phyloP scores from a whole-genome alignment of 345 rosid species.

The Orychophragmus violaceus region DNA sequence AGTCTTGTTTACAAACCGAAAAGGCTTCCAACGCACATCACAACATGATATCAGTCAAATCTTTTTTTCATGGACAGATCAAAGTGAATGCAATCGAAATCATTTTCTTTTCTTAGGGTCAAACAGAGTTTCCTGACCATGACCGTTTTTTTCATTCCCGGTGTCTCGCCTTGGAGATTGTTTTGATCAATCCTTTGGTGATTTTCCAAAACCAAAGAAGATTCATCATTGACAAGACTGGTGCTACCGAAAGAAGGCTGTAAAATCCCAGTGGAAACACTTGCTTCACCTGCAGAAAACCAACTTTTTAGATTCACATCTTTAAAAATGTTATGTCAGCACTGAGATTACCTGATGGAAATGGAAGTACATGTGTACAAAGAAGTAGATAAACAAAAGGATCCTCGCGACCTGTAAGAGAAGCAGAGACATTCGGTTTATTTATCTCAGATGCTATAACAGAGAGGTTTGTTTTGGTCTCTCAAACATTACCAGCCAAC shows the following conservation, averaged over 20 bases:
- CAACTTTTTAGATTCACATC: neutral
- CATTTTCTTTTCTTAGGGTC: neutral
- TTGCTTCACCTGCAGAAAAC: slow-evolving; percentile 47
- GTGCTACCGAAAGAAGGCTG: slow-evolving; percentile 50
- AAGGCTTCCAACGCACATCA: neutral
- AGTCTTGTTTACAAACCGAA: neutral
- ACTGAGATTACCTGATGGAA: slow-evolving; percentile 58
- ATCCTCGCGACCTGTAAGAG: slow-evolving; percentile 58
- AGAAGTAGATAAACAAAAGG: slow-evolving; percentile 57
- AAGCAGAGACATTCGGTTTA: neutral
- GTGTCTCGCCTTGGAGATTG: slow-evolving; percentile 51
- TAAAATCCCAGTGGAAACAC: slow-evolving; percentile 68
- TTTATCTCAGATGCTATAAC: too few relatives aligned
- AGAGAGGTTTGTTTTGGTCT: too few relatives aligned
- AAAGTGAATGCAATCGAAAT: slow-evolving; percentile 10
- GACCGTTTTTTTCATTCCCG: slow-evolving; percentile 27
- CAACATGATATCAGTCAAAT: slow-evolving; percentile 7
- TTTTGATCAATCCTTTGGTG: slow-evolving; percentile 59
- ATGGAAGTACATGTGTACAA: slow-evolving; percentile 48
- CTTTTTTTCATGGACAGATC: neutral
- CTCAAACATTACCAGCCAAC: too few relatives aligned
- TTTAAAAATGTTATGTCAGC: neutral
- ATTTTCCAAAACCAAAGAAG: slow-evolving; percentile 76
- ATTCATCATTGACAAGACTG: slow-evolving; percentile 48
- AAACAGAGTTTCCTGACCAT: slow-evolving; percentile 14